Evolutionary conservation across 2,329 filamentous ascomycete species (phyloP), one percentile per base, ranked within the genome.

Genomic region (Calycina herbarum): DNA sequence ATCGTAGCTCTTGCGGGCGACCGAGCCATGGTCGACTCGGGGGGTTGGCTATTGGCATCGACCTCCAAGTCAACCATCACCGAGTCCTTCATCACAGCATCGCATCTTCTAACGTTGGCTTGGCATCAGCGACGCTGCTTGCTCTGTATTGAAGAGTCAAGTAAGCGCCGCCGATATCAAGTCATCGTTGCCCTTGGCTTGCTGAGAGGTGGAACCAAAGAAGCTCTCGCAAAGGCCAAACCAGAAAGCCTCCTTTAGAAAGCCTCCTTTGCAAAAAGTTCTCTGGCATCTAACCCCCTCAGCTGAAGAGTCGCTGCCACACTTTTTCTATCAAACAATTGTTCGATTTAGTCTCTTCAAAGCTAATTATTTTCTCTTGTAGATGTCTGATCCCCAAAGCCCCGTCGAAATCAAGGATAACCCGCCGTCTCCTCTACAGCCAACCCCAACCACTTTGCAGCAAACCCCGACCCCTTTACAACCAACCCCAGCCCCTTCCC

Each of bases 301-400:
- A 24, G n/a, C 6, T 27, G 10, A 4, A 24, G 10, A 51, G 45
- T 24, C 45, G 4, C 24, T 51, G 45, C n/a, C 45, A 51, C n/a
- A 11, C n/a, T 24, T 51, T 24, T 51, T 24, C 7, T 24, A 3
- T 51, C 20, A 51, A 45, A 3, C 2, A 45, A n/a, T 45, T 8
- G 17, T 45, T 24, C 2, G 8, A 51, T 11, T 51, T 51, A 20
- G n/a, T 24, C 10, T 51, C 45, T 51, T 51, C 20, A 27, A 51
- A 24, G n/a, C 45, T 51, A 51, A 51, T 51, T 6, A 20, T 24
- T 24, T 24, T 10, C 20, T 24, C 45, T 51, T 51, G 45, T 20
- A 51, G 45, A 51, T 51, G 45, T 51, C 45, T 20, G 45, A 51
- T 27, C 45, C 45, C n/a, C n/a, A 24, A 24, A 51, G n/a, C 45